phyloP scores from a whole-genome alignment of 2,329 filamentous ascomycete genomes.

The Ramichloridium luteum region DNA sequence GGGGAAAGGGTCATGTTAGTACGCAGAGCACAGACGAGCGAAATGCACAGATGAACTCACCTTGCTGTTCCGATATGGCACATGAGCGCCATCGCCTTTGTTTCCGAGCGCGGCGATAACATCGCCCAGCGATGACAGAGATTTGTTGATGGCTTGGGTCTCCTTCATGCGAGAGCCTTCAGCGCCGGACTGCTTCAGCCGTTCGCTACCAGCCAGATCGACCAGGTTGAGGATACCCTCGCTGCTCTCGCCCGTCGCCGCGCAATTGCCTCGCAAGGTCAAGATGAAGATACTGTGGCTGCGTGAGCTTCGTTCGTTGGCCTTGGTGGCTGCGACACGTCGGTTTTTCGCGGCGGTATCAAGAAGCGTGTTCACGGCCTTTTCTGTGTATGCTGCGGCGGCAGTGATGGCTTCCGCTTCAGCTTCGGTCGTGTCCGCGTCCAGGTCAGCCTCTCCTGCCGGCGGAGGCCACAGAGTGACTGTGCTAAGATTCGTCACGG shows the following conservation, averaged over 20 bases:
- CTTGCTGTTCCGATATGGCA: slow-evolving; percentile 94
- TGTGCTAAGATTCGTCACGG: slow-evolving; percentile 65
- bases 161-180: slow-evolving; percentile 82
- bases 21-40: no score
- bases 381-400: slow-evolving; percentile 18
- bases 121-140: slow-evolving; percentile 79
- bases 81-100: slow-evolving; percentile 48
- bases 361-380: slow-evolving; percentile 34
- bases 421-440: slow-evolving; percentile 1
- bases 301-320: slow-evolving; percentile 86
- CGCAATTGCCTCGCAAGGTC: slow-evolving; percentile 53
- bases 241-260: slow-evolving; percentile 66
- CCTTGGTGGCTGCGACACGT: slow-evolving; percentile 90
- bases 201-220: slow-evolving; percentile 85
- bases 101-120: slow-evolving; percentile 88
- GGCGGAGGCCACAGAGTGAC: slow-evolving; percentile 65
- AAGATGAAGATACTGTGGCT: slow-evolving; percentile 96
- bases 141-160: slow-evolving; percentile 96
- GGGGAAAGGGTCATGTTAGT: slow-evolving; percentile 3
- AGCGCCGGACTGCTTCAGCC: slow-evolving; percentile 73
- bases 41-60: slow-evolving; percentile 30
- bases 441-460: slow-evolving; percentile 44
- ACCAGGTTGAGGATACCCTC: slow-evolving; percentile 93
- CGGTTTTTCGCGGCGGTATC: slow-evolving; percentile 72
- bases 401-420: slow-evolving; percentile 1